Evolutionary conservation across 257 asterid species (phyloP).

Genomic region (Knoxia roxburghii): DNA sequence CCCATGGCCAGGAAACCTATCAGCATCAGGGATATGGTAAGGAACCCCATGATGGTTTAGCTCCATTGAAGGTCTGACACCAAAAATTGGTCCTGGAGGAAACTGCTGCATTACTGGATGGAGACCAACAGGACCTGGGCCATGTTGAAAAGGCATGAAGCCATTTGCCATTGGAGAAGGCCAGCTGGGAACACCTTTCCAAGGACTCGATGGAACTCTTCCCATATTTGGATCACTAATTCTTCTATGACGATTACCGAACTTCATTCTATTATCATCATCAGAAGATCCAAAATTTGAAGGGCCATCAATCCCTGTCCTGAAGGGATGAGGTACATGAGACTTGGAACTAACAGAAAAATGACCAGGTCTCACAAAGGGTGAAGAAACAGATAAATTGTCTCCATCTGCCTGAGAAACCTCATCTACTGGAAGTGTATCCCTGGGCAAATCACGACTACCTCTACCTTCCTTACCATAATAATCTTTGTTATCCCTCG

Average conservation of each 20-base stretch:
- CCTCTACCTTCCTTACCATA: conserved; percentile 62
- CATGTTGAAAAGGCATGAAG: conserved; percentile 87
- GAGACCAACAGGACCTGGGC: conserved; percentile 68
- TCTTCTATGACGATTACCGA: conserved; percentile 70
- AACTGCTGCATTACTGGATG: conserved; percentile 82
- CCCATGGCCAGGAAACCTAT: conserved; percentile 70
- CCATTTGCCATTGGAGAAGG: conserved; percentile 88
- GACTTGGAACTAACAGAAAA: conserved; percentile 57
- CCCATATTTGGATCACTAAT: conserved; percentile 66
- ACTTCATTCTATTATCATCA: conserved; percentile 70
- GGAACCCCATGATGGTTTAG: conserved; percentile 63
- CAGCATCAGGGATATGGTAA: conserved; percentile 70
- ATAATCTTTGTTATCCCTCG: conserved; percentile 60
- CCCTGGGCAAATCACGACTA: conserved; percentile 44
- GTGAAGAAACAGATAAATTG: conserved; percentile 62
- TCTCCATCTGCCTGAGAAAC: conserved; percentile 59
- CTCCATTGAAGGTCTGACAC: conserved; percentile 84
- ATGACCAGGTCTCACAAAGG: conserved; percentile 57
- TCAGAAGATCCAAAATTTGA: conserved; percentile 52
- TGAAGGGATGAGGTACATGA: conserved; percentile 53
- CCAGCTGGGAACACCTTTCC: conserved; percentile 94
- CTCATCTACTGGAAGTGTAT: conserved; percentile 59
- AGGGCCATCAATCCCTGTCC: conserved; percentile 66
- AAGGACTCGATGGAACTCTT: conserved; percentile 72
- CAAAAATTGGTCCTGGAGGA: conserved; percentile 69